Base-by-base conservation (phyloP, 2,329 filamentous ascomycete genomes). In the Cladophialophora yegresii region DNA sequence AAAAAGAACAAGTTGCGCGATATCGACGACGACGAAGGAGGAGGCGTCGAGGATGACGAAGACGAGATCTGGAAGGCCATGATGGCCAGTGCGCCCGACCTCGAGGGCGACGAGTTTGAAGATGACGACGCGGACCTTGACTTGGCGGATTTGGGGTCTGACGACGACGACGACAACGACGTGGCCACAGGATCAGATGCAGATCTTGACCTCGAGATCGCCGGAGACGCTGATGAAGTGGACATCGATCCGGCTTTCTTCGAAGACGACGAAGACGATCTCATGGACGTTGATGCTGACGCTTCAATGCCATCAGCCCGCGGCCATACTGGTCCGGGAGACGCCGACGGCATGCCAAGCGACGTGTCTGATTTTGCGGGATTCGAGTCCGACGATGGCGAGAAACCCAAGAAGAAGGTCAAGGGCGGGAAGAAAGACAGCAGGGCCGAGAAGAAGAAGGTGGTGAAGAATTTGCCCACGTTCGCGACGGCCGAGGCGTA, bases 401-500 rank as follows among this genome's bases (percentile, higher is more conserved):
- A 53, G 12, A 40, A 22, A 26, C 22, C 49, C n/a, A 43, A 43
- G 49, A 69, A 65, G 61, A 68, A 47, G 69, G 72, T 54, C 72
- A 76, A 12, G 79, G 77, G 32, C 75, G 76, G 36, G 78, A 80
- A 33, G 76, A 32, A 30, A 1, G 9, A 77, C 69, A 84, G 86
- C 69, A 84, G 86, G 75, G 91, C 90, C 79, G 91, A 91, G 81
- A 28, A 77, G 70, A 84, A 86, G 75, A 91, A 90, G 80, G 91
- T 91, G 80, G 82, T 98, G 77, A 96, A 92, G 84, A 87, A 87
- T 69, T 81, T 99, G 71, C 95, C 95, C 6, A 96, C 87, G 40
- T 99, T 99, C 80, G 95, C 96, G 22, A 96, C 91, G 33, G 89
- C 85, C 33, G 95, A 98, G 61, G 95, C 98, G 75, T 99, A 98